These are phyloP conservation scores for Chytriomyces confervae DNA, from an alignment of 192 early-diverging fungal species.

Conservation along the genomic window DNA sequence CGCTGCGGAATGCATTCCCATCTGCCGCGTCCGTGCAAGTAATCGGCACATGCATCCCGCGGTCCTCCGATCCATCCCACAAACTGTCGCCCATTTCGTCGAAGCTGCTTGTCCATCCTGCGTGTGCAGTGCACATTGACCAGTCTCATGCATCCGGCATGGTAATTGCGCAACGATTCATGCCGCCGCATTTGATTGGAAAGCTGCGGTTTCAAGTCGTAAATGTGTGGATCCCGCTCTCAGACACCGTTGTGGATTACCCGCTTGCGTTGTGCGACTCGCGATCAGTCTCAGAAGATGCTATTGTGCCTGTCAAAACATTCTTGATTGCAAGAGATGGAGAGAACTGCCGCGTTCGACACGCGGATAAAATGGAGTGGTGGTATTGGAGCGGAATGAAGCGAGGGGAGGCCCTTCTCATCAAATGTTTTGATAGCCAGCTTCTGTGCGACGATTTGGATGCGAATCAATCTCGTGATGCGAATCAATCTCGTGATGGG, in stretches of 20 bases:
- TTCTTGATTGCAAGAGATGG: neutral
- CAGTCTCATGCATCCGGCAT: neutral
- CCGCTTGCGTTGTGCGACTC: conserved; percentile 7
- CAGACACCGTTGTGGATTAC: neutral
- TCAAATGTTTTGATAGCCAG: conserved; percentile 14
- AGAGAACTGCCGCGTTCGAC: neutral
- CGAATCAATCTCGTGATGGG: no score
- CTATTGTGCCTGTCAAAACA: neutral
- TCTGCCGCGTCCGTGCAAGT: no score
- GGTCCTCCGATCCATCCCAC: no score
- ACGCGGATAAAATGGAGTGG: neutral
- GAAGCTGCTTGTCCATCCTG: neutral
- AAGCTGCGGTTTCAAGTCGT: neutral
- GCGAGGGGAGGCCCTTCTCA: neutral
- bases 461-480: no score
- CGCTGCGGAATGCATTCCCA: no score
- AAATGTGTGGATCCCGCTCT: conserved; percentile 3
- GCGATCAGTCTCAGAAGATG: neutral
- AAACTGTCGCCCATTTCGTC: no score
- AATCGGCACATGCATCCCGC: no score
- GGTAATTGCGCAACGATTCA: neutral
- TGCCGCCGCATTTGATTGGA: neutral
- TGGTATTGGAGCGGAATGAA: conserved; percentile 12
- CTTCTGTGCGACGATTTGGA: neutral
- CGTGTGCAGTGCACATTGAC: neutral